A percentile compares a stretch with the other conserved stretches of the same genome.
These are phyloP conservation scores for Yamadazyma blattariae DNA, from an alignment of 1,139 yeast species.

Conservation along the genomic window DNA sequence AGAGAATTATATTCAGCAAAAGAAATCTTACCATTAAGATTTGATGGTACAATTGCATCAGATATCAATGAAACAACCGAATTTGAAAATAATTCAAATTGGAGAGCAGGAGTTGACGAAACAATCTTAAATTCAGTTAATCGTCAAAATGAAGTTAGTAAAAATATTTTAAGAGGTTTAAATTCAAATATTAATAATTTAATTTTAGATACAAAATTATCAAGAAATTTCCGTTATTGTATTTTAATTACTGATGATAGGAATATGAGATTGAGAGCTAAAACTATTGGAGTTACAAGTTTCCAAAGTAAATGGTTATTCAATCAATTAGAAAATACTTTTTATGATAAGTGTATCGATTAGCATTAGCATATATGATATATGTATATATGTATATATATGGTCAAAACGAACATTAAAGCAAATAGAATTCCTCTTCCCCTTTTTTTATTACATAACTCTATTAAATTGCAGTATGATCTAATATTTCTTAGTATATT, in stretches of 20 bases:
- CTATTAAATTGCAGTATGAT: too few species aligned
- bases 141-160: conserved; percentile 45
- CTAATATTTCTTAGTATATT: too few species aligned
- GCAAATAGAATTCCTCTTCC: too few species aligned
- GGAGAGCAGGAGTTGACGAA: conserved; percentile 63
- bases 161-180: conserved; percentile 35
- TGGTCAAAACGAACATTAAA: not conserved
- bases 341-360: conserved; percentile 41
- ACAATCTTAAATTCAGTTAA: conserved; percentile 53
- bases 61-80: conserved; percentile 56
- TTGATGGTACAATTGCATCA: conserved; percentile 55
- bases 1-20: conserved; percentile 62
- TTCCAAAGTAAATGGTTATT: conserved; percentile 65
- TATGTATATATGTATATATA: too few species aligned
- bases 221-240: conserved; percentile 51
- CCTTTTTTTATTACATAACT: too few species aligned
- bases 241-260: conserved; percentile 70
- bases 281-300: conserved; percentile 54
- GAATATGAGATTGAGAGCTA: conserved; percentile 66
- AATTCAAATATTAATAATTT: conserved; percentile 15
- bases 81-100: conserved; percentile 61
- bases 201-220: conserved; percentile 29
- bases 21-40: conserved; percentile 48
- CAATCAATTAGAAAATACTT: conserved; percentile 44
- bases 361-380: conserved; percentile 15